phyloP scores from a whole-genome alignment of 306 rosid genomes.

The Pterocarpus santalinus region DNA sequence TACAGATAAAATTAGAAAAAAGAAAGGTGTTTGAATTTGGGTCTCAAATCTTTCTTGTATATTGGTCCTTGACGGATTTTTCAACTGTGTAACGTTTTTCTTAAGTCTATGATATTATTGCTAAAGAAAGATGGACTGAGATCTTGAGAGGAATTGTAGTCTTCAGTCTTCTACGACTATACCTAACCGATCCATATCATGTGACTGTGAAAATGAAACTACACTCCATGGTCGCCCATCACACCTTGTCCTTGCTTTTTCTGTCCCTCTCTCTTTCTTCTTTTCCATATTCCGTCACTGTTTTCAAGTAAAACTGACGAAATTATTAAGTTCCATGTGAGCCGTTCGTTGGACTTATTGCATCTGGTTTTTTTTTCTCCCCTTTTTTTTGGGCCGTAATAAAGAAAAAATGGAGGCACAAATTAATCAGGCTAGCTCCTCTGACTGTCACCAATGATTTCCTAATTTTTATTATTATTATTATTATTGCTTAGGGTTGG shows the following conservation, averaged over 20 bases:
- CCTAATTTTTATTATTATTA: neutral
- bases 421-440: neutral
- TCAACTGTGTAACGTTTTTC: neutral
- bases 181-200: slow-evolving; percentile 53
- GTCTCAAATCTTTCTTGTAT: slow-evolving; percentile 1
- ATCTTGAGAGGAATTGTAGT: slow-evolving; percentile 30
- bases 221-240: slow-evolving; percentile 43
- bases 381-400: neutral
- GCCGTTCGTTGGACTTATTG: slow-evolving; percentile 14
- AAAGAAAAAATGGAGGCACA: neutral
- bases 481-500: slow-evolving; percentile 78
- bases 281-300: slow-evolving; percentile 51
- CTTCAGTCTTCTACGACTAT: neutral
- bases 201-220: slow-evolving; percentile 53
- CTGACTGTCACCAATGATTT: neutral
- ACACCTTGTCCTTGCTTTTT: slow-evolving; percentile 40
- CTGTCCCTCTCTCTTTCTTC: slow-evolving; percentile 40
- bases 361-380: neutral
- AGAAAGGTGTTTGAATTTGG: neutral
- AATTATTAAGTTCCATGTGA: slow-evolving; percentile 45
- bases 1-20: neutral
- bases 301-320: slow-evolving; percentile 63
- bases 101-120: neutral
- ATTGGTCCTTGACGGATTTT: neutral
- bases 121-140: slow-evolving; percentile 30